Evolutionary conservation across 2,329 filamentous ascomycete species (phyloP).

Genomic region (Furcasterigmium furcatum): DNA sequence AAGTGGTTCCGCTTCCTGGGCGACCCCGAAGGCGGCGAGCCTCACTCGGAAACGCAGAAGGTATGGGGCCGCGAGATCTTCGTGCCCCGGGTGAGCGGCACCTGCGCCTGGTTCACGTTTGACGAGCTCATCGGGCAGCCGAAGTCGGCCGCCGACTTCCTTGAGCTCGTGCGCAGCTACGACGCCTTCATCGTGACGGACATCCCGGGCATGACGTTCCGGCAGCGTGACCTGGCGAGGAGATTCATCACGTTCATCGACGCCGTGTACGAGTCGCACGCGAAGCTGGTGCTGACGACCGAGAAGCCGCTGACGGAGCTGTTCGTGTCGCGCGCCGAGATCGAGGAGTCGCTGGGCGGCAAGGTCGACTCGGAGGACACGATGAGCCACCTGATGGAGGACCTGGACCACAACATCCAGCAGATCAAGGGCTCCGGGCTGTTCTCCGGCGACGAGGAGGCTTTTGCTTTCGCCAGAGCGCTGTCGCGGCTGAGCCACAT

Average conservation of each 20-base stretch:
- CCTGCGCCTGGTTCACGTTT: conserved; percentile 88
- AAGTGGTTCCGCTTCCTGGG: conserved; percentile 97
- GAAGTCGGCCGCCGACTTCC: conserved; percentile 90
- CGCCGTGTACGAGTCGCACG: conserved; percentile 86
- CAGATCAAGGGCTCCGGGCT: conserved; percentile 82
- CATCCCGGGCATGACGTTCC: conserved; percentile 86
- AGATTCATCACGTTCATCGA: conserved; percentile 98
- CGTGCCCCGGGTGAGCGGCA: conserved; percentile 84
- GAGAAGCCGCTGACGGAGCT: conserved; percentile 81
- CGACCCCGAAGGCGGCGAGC: conserved; percentile 71
- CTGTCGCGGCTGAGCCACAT: conserved; percentile 84
- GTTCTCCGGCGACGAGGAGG: conserved; percentile 93
- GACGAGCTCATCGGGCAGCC: conserved; percentile 85
- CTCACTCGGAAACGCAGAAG: conserved; percentile 73
- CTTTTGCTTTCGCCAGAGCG: conserved; percentile 91
- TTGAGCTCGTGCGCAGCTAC: conserved; percentile 87
- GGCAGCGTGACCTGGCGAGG: conserved; percentile 80
- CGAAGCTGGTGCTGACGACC: conserved; percentile 93
- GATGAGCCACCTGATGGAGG: conserved; percentile 82
- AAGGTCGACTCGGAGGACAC: conserved; percentile 55
- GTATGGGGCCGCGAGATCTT: conserved; percentile 92
- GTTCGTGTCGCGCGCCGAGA: conserved; percentile 73
- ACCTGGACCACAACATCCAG: conserved; percentile 79
- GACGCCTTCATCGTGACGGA: conserved; percentile 90
- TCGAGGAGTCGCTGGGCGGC: conserved; percentile 56